phyloP scores from a whole-genome alignment of 169 alveolate species.

The Plasmodium vivax region DNA sequence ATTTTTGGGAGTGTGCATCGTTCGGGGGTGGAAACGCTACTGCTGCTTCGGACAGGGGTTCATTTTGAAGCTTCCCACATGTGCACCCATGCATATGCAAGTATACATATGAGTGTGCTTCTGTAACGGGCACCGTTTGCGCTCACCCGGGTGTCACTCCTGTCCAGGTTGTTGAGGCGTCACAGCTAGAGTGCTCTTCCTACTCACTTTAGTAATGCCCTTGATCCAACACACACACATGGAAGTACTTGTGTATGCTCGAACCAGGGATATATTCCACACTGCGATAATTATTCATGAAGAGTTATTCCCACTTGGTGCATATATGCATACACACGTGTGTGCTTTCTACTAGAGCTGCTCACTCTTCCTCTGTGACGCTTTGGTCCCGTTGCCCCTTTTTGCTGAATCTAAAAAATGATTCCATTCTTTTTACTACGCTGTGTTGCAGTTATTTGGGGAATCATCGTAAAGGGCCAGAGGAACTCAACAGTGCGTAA shows the following conservation, averaged over 20 bases:
- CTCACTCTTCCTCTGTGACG: not conserved
- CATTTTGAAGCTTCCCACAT: not conserved
- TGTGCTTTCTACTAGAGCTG: not conserved
- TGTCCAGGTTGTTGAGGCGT: not conserved
- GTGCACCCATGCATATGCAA: not conserved
- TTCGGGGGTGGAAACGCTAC: not conserved
- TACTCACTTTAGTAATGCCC: not conserved
- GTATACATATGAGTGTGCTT: not conserved
- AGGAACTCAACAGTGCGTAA: not conserved
- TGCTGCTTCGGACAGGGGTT: not conserved
- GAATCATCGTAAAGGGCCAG: not conserved
- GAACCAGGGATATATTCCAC: not conserved
- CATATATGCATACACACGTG: not conserved
- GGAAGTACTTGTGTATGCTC: not conserved
- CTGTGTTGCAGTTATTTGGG: not conserved
- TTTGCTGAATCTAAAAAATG: not conserved
- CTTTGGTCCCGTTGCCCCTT: not conserved
- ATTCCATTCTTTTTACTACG: not conserved
- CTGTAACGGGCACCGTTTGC: not conserved
- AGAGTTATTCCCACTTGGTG: not conserved
- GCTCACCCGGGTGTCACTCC: not conserved
- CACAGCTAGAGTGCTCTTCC: not conserved
- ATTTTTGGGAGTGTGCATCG: slow-evolving; percentile 4
- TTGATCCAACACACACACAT: not conserved
- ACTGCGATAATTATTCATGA: not conserved